These are phyloP conservation scores for Rubroboletus pulcherrimus DNA, from an alignment of 768 basidiomycete species.

Conservation along the genomic window DNA sequence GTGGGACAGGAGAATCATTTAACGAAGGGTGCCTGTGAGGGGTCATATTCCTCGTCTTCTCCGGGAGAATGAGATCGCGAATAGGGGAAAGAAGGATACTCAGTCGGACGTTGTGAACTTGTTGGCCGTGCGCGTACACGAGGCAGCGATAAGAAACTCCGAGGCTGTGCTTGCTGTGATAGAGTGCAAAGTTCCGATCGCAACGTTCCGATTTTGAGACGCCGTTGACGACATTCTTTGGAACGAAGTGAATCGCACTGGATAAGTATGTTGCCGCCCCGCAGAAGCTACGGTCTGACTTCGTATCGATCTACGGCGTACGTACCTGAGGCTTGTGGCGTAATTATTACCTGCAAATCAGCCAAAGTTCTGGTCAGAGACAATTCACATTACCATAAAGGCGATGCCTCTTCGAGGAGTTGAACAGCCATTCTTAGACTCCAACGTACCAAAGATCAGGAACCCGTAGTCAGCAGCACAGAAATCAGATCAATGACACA, in stretches of 20 bases:
- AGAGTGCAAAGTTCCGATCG: background rate
- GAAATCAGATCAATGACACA: background rate
- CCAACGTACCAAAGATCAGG: background rate
- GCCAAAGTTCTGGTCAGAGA: background rate
- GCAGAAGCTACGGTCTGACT: background rate
- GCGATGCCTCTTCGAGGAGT: background rate
- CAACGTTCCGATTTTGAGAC: background rate
- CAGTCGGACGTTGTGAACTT: background rate
- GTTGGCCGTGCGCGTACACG: conserved; percentile 4
- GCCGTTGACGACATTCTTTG: background rate
- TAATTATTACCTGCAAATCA: background rate
- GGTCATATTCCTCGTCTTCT: conserved; percentile 8
- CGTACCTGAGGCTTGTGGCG: background rate
- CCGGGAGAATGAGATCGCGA: conserved; percentile 2
- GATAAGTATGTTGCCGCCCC: background rate
- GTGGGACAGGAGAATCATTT: conserved; percentile 19
- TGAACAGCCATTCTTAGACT: too few species aligned
- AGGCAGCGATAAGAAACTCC: conserved; percentile 6
- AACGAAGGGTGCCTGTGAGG: conserved; percentile 20
- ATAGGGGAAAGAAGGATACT: conserved; percentile 3
- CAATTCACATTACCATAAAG: too few species aligned
- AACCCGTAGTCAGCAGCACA: too few species aligned
- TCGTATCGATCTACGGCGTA: background rate
- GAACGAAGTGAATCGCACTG: background rate
- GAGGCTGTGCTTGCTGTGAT: conserved; percentile 9